Evolutionary conservation across 2,329 filamentous ascomycete species (phyloP).

Genomic region (Aspergillus tamarii): DNA sequence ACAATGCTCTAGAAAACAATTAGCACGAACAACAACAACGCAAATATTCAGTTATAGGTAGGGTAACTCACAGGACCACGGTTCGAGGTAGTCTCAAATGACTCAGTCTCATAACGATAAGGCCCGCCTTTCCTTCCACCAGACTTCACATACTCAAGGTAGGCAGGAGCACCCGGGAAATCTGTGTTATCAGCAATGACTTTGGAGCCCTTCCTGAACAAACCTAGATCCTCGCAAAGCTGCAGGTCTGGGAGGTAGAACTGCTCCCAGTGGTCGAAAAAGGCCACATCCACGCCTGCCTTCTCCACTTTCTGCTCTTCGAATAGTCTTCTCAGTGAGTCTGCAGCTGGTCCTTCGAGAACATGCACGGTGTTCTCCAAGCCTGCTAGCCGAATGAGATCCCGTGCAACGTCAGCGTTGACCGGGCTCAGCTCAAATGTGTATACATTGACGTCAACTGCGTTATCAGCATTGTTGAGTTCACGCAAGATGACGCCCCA

Average conservation of each 20-base stretch:
- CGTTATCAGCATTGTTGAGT: constrained; percentile 25
- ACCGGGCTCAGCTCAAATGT: constrained; percentile 40
- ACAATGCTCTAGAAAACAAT: constrained; percentile 21
- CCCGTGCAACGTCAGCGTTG: constrained; percentile 34
- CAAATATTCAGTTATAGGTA: not conserved
- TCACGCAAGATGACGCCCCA: constrained; percentile 32
- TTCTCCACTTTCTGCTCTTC: constrained; percentile 28
- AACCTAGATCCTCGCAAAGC: constrained; percentile 36
- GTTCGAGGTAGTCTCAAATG: constrained; percentile 14
- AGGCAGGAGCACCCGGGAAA: constrained; percentile 45
- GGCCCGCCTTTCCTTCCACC: constrained; percentile 23
- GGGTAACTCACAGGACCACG: constrained; percentile 21
- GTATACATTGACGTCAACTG: constrained; percentile 30
- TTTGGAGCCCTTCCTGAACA: constrained; percentile 36
- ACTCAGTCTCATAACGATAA: constrained; percentile 31
- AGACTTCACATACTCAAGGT: constrained; percentile 43
- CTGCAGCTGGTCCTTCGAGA: constrained; percentile 35
- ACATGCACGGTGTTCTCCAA: constrained; percentile 37
- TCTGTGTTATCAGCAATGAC: constrained; percentile 46
- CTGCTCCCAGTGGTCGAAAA: constrained; percentile 42
- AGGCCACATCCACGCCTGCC: constrained; percentile 39
- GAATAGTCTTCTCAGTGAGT: constrained; percentile 33
- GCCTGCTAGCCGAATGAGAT: constrained; percentile 39
- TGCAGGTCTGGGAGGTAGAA: constrained; percentile 42
- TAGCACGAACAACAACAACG: not conserved